Base-by-base conservation (phyloP, 1,284 basidiomycete genomes). In the Moesziomyces aphidis region DNA sequence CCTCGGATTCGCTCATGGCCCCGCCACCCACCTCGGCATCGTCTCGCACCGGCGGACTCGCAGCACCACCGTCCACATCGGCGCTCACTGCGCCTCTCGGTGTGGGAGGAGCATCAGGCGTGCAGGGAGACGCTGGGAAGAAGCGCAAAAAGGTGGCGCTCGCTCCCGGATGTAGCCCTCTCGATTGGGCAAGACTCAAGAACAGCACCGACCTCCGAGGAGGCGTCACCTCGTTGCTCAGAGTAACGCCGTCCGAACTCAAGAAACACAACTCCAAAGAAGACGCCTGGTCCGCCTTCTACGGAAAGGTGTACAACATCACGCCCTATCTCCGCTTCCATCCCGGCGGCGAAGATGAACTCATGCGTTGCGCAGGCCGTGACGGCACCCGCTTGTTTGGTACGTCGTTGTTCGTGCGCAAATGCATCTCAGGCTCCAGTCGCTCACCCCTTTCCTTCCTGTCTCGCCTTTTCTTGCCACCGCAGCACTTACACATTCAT, bases 231-330 rank as follows among this genome's bases (percentile, higher is more conserved):
- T 80, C 79, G 3, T 77, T 85, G 17, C 85, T 90, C 80, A 90
- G 94, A 34, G 90, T 99, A 58, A 91, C 94, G 5, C 90, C 92
- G 10, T 92, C 91, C 0, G 89, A 94, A 82, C 88, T 99, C 55
- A 93, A 93, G 81, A 86, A 89, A 81, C 96, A 98, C 84, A 90
- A 92, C 71, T 91, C 88, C 43, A 87, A 86, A n/a, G 90, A 92
- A 53, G 95, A 99, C 85, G 95, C 94, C 1, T 99, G 96, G 96
- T 90, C 94, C 7, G 91, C 90, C 0, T 91, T 98, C 86, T 90
- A 92, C 75, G 95, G 95, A 50, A 95, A 93, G 83, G 95, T 99
- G 23, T 99, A 99, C 87, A 97, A 99, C 85, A 92, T 99, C 51
- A 96, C 95, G 2, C 90, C 92, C 0, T 99, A 98, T 85, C 85